Evolutionary conservation across 169 alveolate species (phyloP).

Genomic region (Plasmodium vivax): DNA sequence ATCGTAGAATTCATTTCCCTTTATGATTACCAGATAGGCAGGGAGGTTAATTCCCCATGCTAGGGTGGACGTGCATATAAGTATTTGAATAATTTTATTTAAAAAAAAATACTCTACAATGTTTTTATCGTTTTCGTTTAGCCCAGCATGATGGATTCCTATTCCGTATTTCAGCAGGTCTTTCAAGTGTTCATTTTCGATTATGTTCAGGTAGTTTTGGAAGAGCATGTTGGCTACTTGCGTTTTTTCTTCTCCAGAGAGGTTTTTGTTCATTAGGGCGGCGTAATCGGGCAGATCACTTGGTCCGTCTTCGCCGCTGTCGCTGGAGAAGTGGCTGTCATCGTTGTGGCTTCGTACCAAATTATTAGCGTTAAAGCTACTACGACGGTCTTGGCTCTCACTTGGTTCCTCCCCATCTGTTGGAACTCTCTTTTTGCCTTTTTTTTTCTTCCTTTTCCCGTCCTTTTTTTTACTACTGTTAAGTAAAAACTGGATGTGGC

Average conservation of each 20-base stretch:
- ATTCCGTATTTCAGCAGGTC: slow-evolving; percentile 94
- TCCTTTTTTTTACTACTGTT: background rate
- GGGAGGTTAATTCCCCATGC: slow-evolving; percentile 99
- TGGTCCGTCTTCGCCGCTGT: background rate
- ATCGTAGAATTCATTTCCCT: slow-evolving; percentile 85
- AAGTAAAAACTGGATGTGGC: slow-evolving; percentile 67
- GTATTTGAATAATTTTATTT: slow-evolving; percentile 92
- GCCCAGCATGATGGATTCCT: slow-evolving; percentile 99
- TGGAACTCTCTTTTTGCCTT: background rate
- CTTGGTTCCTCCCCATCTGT: background rate
- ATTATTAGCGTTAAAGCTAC: background rate
- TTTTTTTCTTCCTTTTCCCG: background rate
- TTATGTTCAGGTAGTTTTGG: slow-evolving; percentile 40
- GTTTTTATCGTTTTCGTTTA: slow-evolving; percentile 94
- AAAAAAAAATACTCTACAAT: slow-evolving; percentile 96
- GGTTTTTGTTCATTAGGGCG: slow-evolving; percentile 1
- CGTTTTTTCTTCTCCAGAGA: slow-evolving; percentile 23
- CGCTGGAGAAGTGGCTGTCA: background rate
- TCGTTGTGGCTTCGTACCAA: background rate
- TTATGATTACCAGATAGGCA: slow-evolving; percentile 97
- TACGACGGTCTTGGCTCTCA: background rate
- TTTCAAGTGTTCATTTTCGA: slow-evolving; percentile 91
- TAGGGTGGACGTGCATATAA: slow-evolving; percentile 98
- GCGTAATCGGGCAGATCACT: slow-evolving; percentile 1
- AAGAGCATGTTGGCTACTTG: slow-evolving; percentile 22